phyloP scores from a whole-genome alignment of 2,329 filamentous ascomycete genomes.

The Fonsecaea erecta region DNA sequence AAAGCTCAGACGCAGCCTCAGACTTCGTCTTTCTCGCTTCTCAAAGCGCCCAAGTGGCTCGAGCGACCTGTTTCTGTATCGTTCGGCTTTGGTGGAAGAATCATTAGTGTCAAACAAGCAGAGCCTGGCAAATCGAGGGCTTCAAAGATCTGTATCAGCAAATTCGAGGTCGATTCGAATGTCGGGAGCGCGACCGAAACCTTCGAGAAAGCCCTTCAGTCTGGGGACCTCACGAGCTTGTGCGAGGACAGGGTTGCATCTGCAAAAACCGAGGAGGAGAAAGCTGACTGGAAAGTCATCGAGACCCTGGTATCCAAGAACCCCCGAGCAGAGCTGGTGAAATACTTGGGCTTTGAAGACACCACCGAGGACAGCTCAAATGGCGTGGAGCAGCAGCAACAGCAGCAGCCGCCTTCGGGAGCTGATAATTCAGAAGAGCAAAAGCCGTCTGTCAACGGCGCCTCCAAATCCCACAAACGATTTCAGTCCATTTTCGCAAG shows the following conservation, averaged over 20 bases:
- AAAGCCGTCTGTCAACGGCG: slow-evolving; percentile 53
- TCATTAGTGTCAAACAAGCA: slow-evolving; percentile 71
- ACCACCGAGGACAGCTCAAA: slow-evolving; percentile 57
- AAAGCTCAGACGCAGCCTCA: slow-evolving; percentile 91
- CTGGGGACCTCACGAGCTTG: slow-evolving; percentile 76
- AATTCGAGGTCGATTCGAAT: slow-evolving; percentile 85
- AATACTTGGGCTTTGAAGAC: slow-evolving; percentile 85
- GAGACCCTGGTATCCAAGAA: slow-evolving; percentile 84
- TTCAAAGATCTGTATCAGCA: slow-evolving; percentile 81
- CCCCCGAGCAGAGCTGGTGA: slow-evolving; percentile 81
- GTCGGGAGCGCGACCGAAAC: slow-evolving; percentile 82
- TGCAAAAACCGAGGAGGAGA: slow-evolving; percentile 85
- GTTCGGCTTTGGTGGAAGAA: slow-evolving; percentile 94
- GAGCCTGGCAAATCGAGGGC: slow-evolving; percentile 66
- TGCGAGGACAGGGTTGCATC: slow-evolving; percentile 77
- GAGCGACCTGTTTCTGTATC: slow-evolving; percentile 82
- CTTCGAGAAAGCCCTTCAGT: slow-evolving; percentile 81
- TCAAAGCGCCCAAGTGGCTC: slow-evolving; percentile 87
- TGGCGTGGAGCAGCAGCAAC: slow-evolving; percentile 41
- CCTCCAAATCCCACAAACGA: slow-evolving; percentile 63
- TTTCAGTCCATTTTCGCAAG: slow-evolving; percentile 81
- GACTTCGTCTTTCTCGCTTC: slow-evolving; percentile 82
- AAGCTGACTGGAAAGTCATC: slow-evolving; percentile 94
- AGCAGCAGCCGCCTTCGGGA: slow-evolving; percentile 15
- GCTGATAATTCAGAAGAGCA: slow-evolving; percentile 45